Conservation (phyloP, 1,284 basidiomycete species). For the Thelephora terrestris region DNA sequence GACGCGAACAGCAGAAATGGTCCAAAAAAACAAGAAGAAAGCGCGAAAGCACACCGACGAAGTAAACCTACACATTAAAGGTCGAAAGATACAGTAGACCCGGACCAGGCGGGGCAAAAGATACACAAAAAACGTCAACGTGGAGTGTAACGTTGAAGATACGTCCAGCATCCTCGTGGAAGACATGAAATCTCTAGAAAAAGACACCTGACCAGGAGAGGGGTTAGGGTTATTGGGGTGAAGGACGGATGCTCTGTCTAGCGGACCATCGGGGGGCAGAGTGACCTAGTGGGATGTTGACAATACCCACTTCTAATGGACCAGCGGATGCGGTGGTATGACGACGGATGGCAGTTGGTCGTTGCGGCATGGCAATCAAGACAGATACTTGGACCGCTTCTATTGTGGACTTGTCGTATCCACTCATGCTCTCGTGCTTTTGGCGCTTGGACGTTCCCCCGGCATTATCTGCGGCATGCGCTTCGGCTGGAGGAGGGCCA, state of each 20-base stretch:
- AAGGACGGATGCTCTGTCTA: not conserved
- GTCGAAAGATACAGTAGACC: not conserved
- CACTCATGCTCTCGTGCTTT: not conserved
- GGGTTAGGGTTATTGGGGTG: not conserved
- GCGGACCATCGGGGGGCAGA: no score
- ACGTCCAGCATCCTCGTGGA: not conserved
- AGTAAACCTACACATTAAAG: not conserved
- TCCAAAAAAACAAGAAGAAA: not conserved
- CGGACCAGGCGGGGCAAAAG: not conserved
- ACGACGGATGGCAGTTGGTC: not conserved
- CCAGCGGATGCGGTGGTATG: not conserved
- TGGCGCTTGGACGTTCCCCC: no score
- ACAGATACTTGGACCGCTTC: not conserved
- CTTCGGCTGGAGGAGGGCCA: no score
- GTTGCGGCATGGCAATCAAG: not conserved
- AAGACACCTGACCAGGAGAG: not conserved
- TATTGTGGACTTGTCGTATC: not conserved
- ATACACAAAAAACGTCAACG: not conserved
- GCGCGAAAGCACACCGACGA: not conserved
- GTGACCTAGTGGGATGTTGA: not conserved
- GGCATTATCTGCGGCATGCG: no score
- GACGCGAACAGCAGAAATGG: no score
- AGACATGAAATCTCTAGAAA: not conserved
- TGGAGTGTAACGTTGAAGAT: not conserved
- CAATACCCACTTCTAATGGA: not conserved